phyloP scores from a whole-genome alignment of 164 flowering plant genomes.

The Vitis amurensis region DNA sequence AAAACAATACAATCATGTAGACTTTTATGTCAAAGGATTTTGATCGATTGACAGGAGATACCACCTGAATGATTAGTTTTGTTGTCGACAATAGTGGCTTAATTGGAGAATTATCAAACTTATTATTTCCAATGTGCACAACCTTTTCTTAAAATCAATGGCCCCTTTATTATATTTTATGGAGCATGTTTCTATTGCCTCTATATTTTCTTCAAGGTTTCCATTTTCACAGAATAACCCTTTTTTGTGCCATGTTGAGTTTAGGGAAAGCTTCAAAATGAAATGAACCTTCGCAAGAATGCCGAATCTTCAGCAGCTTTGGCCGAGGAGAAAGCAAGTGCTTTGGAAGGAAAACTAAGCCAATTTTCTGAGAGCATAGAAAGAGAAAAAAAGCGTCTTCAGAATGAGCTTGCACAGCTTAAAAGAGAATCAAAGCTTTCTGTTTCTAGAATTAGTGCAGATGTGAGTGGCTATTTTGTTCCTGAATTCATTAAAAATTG shows the following conservation, averaged over 20 bases:
- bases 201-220: too few species aligned
- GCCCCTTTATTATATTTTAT: too few species aligned
- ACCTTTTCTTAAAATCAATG: too few species aligned
- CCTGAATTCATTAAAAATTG: background rate
- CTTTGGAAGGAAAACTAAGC: slow-evolving; percentile 51
- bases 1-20: too few species aligned
- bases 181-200: too few species aligned
- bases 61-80: too few species aligned
- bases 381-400: slow-evolving; percentile 61
- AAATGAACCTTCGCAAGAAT: slow-evolving; percentile 60
- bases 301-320: slow-evolving; percentile 67
- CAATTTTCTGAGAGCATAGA: slow-evolving; percentile 53
- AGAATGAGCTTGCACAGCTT: slow-evolving; percentile 53
- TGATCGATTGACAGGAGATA: too few species aligned
- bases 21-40: too few species aligned
- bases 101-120: too few species aligned
- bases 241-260: background rate
- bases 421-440: slow-evolving; percentile 69
- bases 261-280: slow-evolving; percentile 68
- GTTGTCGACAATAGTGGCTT: too few species aligned
- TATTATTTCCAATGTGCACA: too few species aligned
- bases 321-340: slow-evolving; percentile 62
- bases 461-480: slow-evolving; percentile 51
- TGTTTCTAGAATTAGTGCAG: slow-evolving; percentile 61
- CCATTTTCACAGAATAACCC: too few species aligned